Evolutionary conservation across 495 filamentous ascomycete genomes (phyloP).

Genomic region (Hypoxylon rickii): DNA sequence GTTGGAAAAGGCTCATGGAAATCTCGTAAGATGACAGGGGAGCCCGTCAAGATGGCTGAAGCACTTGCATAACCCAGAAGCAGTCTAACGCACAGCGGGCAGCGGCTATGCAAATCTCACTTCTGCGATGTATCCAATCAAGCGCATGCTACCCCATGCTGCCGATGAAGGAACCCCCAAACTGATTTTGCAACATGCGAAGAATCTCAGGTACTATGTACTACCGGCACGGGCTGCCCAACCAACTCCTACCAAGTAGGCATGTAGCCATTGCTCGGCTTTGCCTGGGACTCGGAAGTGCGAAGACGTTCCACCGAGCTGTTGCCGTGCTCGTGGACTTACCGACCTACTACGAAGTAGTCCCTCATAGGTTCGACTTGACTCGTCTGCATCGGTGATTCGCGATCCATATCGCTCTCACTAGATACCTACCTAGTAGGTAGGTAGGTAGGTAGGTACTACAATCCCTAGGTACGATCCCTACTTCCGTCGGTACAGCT

Average conservation of each 20-base stretch:
- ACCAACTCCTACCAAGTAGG: background rate
- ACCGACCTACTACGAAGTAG: no score
- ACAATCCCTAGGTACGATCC: conserved; percentile 3
- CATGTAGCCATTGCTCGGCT: conserved; percentile 4
- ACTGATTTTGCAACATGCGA: conserved; percentile 21
- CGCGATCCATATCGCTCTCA: background rate
- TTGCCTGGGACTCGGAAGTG: conserved; percentile 3
- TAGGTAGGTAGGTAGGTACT: no score
- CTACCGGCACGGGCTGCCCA: background rate
- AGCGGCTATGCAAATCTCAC: conserved; percentile 48
- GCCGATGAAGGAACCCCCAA: conserved; percentile 23
- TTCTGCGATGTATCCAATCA: conserved; percentile 41
- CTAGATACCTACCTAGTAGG: no score
- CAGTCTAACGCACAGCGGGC: conserved; percentile 46
- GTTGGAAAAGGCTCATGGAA: conserved; percentile 34
- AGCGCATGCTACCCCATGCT: conserved; percentile 36
- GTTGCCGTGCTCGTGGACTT: no score
- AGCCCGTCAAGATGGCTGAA: conserved; percentile 36
- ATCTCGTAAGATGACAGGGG: conserved; percentile 38
- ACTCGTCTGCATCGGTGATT: conserved; percentile 6
- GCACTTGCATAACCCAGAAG: conserved; percentile 44
- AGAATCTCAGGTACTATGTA: conserved; percentile 19
- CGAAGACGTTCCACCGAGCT: conserved; percentile 17
- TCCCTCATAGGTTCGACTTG: conserved; percentile 10
- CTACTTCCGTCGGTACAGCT: background rate